Conservation (phyloP, 768 basidiomycete genomes). For the Coprinopsis marcescibilis region DNA sequence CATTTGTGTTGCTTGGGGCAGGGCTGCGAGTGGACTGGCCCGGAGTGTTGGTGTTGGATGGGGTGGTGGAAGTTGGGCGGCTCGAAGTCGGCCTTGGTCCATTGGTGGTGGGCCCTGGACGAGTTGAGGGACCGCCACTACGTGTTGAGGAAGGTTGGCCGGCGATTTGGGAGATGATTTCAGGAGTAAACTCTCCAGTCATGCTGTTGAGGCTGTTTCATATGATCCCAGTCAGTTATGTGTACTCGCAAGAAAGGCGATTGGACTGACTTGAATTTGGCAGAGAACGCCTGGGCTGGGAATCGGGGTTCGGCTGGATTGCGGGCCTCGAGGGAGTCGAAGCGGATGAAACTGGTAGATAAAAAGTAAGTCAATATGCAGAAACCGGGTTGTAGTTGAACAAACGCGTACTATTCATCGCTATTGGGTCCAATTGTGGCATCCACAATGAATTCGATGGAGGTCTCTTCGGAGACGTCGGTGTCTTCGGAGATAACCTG, state of each 20-base stretch:
- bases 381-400: background rate
- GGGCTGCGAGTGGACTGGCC: constrained; percentile 14
- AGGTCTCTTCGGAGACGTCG: constrained; percentile 44
- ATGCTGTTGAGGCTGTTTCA: constrained; percentile 52
- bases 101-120: constrained; percentile 19
- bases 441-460: constrained; percentile 48
- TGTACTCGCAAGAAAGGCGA: constrained; percentile 1
- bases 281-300: constrained; percentile 68
- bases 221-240: background rate
- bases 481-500: constrained; percentile 43
- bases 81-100: constrained; percentile 15
- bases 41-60: constrained; percentile 14
- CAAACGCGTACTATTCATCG: constrained; percentile 43
- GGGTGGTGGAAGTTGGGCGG: constrained; percentile 7
- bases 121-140: constrained; percentile 49
- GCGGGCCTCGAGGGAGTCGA: constrained; percentile 53
- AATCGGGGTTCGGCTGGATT: constrained; percentile 48
- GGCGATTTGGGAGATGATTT: constrained; percentile 51
- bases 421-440: constrained; percentile 49
- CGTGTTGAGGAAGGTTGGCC: constrained; percentile 58
- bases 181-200: constrained; percentile 61
- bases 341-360: constrained; percentile 63
- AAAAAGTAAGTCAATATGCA: background rate
- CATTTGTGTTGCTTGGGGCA: constrained; percentile 15
- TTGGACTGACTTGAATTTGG: constrained; percentile 62